Conservation (phyloP, 441 rosid species). For the Corymbia citriodora region DNA sequence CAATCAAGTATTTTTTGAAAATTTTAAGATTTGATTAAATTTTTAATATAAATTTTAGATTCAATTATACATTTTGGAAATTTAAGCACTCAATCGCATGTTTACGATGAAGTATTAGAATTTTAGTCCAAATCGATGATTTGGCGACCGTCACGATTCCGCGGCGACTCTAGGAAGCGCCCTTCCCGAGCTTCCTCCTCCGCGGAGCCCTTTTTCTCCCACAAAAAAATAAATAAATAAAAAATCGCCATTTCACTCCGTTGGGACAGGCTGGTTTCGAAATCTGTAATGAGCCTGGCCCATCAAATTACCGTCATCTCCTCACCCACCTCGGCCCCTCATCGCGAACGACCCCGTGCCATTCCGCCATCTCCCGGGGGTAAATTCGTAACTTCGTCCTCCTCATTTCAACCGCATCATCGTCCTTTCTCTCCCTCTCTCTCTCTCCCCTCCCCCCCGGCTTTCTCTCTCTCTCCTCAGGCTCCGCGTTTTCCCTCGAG, state of each 20-base stretch:
- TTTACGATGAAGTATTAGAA: too few species aligned
- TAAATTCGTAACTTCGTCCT: rapidly evolving
- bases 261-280: not conserved
- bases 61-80: too few species aligned
- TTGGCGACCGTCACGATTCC: not conserved
- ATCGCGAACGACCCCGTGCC: not conserved
- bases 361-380: not conserved
- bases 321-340: not conserved
- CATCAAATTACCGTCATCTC: not conserved
- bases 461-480: not conserved
- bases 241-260: not conserved
- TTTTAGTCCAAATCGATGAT: not conserved
- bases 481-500: not conserved
- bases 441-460: not conserved
- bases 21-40: too few species aligned
- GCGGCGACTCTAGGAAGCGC: not conserved
- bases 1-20: too few species aligned
- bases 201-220: not conserved
- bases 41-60: too few species aligned
- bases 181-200: not conserved
- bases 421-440: not conserved
- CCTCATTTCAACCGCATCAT: not conserved
- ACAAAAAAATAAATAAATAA: not conserved
- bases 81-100: too few species aligned
- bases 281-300: not conserved